Evolutionary conservation across 2,329 filamentous ascomycete species (phyloP), one percentile per base, ranked within the genome.

Genomic region (Chalara sp.): DNA sequence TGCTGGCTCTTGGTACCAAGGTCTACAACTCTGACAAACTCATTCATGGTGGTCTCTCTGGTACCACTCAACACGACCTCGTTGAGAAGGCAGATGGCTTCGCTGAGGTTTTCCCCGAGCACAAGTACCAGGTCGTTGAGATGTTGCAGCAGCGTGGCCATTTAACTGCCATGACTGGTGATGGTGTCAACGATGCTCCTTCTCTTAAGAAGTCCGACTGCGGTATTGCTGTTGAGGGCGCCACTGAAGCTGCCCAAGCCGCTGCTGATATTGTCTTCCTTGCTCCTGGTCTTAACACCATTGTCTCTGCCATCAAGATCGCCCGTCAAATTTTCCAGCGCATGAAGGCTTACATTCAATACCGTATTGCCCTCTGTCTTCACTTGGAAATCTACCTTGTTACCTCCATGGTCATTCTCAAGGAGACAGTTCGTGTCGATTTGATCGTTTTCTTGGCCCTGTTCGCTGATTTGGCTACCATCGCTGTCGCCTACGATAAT

Each of bases 271-370:
- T 95, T 64, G 89, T 96, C 64, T 95, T 95, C 80, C 83, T 95
- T 67, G 89, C 87, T 58, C 89, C 89, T 48, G 90, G 89, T 78
- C 83, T 95, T 54, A 90, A 87, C 70, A 87, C 89, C 56, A 95
- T 95, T 69, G 93, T 95, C 64, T 89, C 93, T 68, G 89, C 89
- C 53, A 81, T 95, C 63, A 95, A 95, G 77, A 95, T 88, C 60
- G 92, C 89, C 32, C 88, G 90, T 65, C 89, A 95, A 73, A 95
- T 96, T 71, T 95, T 95, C 80, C 89, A 95, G 74, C 87, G 90
- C 66, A 95, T 96, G 89, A 93, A 95, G 74, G 87, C 89, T 56
- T 96, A 95, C 75, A 89, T 96, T 58, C 87, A 95, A 67, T 95
- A 95, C 78, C 88, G 90, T 80, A 95, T 96, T 65, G 89, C 90